These are phyloP conservation scores for Solanum piurae DNA, from an alignment of 257 asterid species.

Conservation along the genomic window DNA sequence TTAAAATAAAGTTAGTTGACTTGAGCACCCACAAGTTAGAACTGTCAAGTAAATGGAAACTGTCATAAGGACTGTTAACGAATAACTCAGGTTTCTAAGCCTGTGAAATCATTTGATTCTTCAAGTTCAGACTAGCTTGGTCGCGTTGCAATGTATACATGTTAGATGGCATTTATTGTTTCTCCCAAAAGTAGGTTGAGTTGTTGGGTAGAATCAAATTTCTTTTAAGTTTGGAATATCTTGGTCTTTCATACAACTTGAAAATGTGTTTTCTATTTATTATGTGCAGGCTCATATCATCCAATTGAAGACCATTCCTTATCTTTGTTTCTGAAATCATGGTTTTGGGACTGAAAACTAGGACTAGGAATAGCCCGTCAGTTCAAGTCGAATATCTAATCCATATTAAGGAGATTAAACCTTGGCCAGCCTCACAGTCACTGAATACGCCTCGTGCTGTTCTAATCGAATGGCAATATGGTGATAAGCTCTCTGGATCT, in stretches of 20 bases:
- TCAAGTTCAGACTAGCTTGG: not conserved
- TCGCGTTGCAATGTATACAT: not conserved
- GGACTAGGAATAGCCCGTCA: conserved; percentile 37
- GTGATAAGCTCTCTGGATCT: conserved; percentile 47
- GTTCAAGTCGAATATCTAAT: conserved; percentile 42
- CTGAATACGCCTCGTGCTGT: conserved; percentile 53
- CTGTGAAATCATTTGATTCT: not conserved
- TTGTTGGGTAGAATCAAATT: not conserved
- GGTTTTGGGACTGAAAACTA: conserved; percentile 72
- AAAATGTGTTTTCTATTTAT: not conserved
- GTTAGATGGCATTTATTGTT: not conserved
- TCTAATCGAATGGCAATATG: conserved; percentile 69
- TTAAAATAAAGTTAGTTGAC: not conserved
- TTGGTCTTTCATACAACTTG: not conserved
- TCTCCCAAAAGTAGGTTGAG: not conserved
- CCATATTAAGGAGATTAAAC: conserved; percentile 53
- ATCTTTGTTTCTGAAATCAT: conserved; percentile 25
- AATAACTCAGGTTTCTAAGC: not conserved
- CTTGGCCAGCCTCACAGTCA: conserved; percentile 81
- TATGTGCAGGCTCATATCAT: not conserved
- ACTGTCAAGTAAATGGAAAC: not conserved
- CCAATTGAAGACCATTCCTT: not conserved
- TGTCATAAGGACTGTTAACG: not conserved
- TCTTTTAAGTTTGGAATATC: not conserved
- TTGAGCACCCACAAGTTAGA: not conserved